These are phyloP conservation scores for Pyrenophora tritici-repentis DNA, from an alignment of 2,329 filamentous ascomycete genomes.

Conservation along the genomic window DNA sequence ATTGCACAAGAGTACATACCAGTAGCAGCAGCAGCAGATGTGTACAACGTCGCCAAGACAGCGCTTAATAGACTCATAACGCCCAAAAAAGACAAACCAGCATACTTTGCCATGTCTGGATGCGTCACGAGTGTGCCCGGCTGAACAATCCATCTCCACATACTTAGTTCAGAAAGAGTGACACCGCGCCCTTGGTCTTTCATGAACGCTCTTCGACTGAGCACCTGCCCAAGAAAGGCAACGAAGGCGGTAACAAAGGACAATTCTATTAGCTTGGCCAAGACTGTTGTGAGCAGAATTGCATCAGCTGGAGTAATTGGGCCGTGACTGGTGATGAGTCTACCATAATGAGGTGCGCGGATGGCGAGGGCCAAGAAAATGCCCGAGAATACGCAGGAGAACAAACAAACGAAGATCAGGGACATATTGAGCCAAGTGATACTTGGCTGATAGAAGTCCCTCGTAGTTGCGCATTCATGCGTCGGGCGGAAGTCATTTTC, in stretches of 20 bases:
- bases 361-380: constrained; percentile 70
- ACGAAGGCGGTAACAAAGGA: constrained; percentile 80
- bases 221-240: constrained; percentile 72
- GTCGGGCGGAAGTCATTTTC: constrained; percentile 44
- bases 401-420: constrained; percentile 57
- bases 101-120: constrained; percentile 67
- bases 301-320: constrained; percentile 66
- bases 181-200: constrained; percentile 64
- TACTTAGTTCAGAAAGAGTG: constrained; percentile 75
- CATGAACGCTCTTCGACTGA: constrained; percentile 71
- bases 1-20: too few relatives aligned
- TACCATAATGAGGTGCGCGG: constrained; percentile 66
- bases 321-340: constrained; percentile 59
- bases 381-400: constrained; percentile 67
- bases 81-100: constrained; percentile 67
- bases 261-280: constrained; percentile 78
- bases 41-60: constrained; percentile 72
- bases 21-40: constrained; percentile 71
- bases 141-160: constrained; percentile 70
- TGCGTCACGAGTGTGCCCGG: constrained; percentile 75
- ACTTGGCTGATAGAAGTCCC: constrained; percentile 47
- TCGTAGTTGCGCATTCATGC: constrained; percentile 44
- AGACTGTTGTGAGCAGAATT: constrained; percentile 67
- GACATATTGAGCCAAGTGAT: constrained; percentile 56
- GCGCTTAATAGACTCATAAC: constrained; percentile 67